Conservation (phyloP, 2,329 filamentous ascomycete species). For the Simplicillium sp. region DNA sequence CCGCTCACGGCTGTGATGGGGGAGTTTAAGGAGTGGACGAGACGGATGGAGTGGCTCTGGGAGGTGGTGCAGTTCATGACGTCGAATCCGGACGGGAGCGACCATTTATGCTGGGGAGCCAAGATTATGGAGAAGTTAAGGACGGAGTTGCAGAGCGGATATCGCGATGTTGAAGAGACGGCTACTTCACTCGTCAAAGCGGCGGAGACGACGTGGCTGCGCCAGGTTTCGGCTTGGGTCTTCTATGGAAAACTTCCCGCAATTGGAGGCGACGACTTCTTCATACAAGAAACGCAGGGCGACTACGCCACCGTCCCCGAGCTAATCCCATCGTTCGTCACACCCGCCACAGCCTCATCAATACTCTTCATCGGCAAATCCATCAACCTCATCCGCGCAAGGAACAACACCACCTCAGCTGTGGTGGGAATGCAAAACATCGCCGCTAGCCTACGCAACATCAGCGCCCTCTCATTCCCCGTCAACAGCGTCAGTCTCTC, state of each 20-base stretch:
- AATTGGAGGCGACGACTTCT: constrained; percentile 78
- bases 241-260: constrained; percentile 76
- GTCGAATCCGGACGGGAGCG: constrained; percentile 18
- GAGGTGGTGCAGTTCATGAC: constrained; percentile 61
- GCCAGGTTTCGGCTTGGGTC: constrained; percentile 83
- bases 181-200: constrained; percentile 63
- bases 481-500: constrained; percentile 64
- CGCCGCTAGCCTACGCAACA: constrained; percentile 57
- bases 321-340: constrained; percentile 73
- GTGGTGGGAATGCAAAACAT: constrained; percentile 49
- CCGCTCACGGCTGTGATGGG: constrained; percentile 76
- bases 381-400: constrained; percentile 68
- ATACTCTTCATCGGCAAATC: constrained; percentile 89
- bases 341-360: constrained; percentile 62
- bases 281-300: constrained; percentile 49
- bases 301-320: constrained; percentile 48
- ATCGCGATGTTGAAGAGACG: constrained; percentile 72
- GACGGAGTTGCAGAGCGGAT: constrained; percentile 74
- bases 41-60: constrained; percentile 81
- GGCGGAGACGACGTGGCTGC: constrained; percentile 85
- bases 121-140: constrained; percentile 69
- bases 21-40: constrained; percentile 81
- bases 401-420: constrained; percentile 33
- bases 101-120: constrained; percentile 51
- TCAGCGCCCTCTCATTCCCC: constrained; percentile 63